Base-by-base conservation (phyloP, 495 filamentous ascomycete species). In the Talaromyces adpressus region DNA sequence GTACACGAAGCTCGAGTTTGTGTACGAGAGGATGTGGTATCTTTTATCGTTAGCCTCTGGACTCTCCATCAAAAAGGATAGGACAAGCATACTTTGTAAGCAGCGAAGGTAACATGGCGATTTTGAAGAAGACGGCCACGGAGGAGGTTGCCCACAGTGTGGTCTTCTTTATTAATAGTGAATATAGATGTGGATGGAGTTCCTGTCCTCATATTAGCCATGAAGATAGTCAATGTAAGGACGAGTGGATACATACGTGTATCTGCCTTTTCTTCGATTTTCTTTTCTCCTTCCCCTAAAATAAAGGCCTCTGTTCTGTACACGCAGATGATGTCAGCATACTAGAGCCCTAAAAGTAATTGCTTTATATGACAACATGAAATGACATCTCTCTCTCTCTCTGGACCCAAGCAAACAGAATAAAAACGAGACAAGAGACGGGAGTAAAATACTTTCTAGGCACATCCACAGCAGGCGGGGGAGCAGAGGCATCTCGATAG, bases 91-190 rank as follows among this genome's bases (percentile, higher is more conserved):
- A 90, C 89, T 76, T 92, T 92, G 82, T 98, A 98, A 4, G 85
- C 94, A 53, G 91, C 86, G 77, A 96, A 94, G 64, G 85, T 74
- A 62, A 98, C 91, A 71, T 96, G 85, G 11, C 82, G 78, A 59
- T 87, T 87, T 70, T 90, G 86, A 69, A 91, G 82, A 53, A 98
- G 89, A 64, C 91, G 89, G 60, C 87, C 84, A 62, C 87, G 84
- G 49, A 99, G 84, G 64, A 98, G 82, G 72, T 98, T 97, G 63
- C 87, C 94, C 52, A 99, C 83, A 1, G 95, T 98, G 75, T 98
- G 94, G 71, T 99, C 95, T 72, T 99, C 95, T 75, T 96, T 97
- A 73, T 91, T 87, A 77, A 99, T 89, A 60, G 87, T 89, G 79
- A 99, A 98, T 72, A 96, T 89, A 18, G 92, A 88, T 51, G 67